phyloP scores from a whole-genome alignment of 192 early-diverging fungal species.

The Dissophora ornata region DNA sequence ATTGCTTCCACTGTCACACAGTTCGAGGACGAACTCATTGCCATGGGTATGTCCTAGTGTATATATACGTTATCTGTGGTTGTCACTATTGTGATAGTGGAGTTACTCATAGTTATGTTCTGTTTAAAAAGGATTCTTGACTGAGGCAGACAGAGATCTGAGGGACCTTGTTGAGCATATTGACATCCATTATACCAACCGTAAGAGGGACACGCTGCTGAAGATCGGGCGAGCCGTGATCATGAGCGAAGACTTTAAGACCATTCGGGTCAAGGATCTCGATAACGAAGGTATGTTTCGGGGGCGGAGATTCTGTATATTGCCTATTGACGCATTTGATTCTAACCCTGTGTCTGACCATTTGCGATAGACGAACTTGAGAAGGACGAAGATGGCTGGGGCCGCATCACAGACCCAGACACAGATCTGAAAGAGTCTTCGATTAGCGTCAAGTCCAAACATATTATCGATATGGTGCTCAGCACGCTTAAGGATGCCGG shows the following conservation, averaged over 20 bases:
- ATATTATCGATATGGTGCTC: conserved; percentile 42
- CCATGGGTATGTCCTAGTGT: conserved; percentile 50
- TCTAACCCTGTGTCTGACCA: not conserved
- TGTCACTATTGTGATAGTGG: too few species aligned
- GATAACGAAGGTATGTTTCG: conserved; percentile 13
- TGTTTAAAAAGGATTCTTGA: conserved; percentile 22
- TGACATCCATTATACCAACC: conserved; percentile 62
- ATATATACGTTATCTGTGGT: too few species aligned
- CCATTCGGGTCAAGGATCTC: conserved; percentile 36
- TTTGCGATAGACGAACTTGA: conserved; percentile 29
- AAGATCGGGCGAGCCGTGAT: conserved; percentile 60
- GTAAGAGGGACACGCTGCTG: conserved; percentile 56
- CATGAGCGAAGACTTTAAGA: conserved; percentile 55
- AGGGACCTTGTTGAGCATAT: conserved; percentile 58
- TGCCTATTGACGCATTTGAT: too few species aligned
- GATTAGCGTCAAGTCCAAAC: conserved; percentile 23
- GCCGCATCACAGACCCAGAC: conserved; percentile 13
- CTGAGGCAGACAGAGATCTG: conserved; percentile 39
- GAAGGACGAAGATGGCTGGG: conserved; percentile 18
- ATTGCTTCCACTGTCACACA: conserved; percentile 22
- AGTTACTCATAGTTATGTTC: too few species aligned
- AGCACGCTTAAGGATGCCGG: conserved; percentile 20
- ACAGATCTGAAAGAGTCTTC: conserved; percentile 37
- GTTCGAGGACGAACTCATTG: conserved; percentile 56
- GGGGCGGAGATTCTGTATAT: not conserved